Conservation (phyloP, 176 grass and related monocot genomes). For the Aegilops speltoides region DNA sequence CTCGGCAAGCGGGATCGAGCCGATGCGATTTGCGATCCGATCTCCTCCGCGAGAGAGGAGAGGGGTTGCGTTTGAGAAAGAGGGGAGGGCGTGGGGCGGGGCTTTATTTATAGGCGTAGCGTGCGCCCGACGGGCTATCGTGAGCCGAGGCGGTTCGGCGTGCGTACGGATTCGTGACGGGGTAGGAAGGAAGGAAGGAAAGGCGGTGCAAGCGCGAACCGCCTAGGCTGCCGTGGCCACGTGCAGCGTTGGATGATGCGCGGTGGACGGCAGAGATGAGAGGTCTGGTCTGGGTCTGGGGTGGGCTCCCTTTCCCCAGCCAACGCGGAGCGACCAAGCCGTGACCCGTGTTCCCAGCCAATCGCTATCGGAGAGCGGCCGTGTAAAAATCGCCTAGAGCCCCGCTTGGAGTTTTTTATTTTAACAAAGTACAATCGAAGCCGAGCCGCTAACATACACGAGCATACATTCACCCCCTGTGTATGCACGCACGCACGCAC, state of each 20-base stretch:
- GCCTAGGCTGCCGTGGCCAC: neutral
- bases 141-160: neutral
- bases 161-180: neutral
- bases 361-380: too few relatives aligned
- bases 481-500: too few relatives aligned
- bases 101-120: conserved; percentile 55
- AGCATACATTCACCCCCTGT: rapidly evolving
- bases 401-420: too few relatives aligned
- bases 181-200: too few relatives aligned
- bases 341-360: too few relatives aligned
- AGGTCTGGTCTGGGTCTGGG: too few relatives aligned
- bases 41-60: neutral
- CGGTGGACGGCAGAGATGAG: too few relatives aligned
- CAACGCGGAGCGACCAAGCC: too few relatives aligned
- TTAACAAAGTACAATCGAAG: too few relatives aligned
- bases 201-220: neutral
- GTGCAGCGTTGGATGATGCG: neutral
- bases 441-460: too few relatives aligned
- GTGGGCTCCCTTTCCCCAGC: too few relatives aligned
- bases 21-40: neutral
- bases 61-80: conserved; percentile 38
- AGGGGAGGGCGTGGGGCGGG: neutral
- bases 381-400: too few relatives aligned
- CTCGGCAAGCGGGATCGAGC: neutral
- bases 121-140: conserved; percentile 16